Evolutionary conservation across 2,329 filamentous ascomycete genomes (phyloP).

Genomic region (Gliomastix tumulicola): DNA sequence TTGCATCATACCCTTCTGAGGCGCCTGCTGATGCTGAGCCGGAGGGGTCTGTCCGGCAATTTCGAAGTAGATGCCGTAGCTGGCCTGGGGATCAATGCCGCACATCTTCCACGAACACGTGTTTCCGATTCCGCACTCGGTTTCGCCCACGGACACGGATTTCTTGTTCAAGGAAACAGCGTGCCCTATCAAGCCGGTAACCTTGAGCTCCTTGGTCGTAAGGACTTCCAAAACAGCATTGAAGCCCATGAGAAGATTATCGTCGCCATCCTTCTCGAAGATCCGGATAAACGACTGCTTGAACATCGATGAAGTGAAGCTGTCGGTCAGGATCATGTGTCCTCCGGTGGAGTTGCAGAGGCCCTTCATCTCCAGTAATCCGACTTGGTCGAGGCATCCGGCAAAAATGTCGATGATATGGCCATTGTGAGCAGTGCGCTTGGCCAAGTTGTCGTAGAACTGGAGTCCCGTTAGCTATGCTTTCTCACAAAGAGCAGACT

Average conservation of each 20-base stretch:
- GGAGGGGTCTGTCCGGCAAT: constrained; percentile 83
- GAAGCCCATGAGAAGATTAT: constrained; percentile 96
- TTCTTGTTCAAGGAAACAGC: constrained; percentile 98
- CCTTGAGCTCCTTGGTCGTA: constrained; percentile 96
- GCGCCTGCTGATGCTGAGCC: constrained; percentile 75
- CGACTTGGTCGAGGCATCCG: constrained; percentile 94
- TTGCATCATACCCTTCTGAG: constrained; percentile 93
- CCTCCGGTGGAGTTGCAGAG: constrained; percentile 93
- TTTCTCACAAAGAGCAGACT: not conserved
- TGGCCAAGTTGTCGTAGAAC: constrained; percentile 94
- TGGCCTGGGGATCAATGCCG: constrained; percentile 87
- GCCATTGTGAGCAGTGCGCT: constrained; percentile 90
- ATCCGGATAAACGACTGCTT: constrained; percentile 96
- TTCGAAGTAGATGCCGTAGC: constrained; percentile 96
- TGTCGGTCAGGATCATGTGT: constrained; percentile 97
- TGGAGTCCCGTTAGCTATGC: constrained; percentile 22
- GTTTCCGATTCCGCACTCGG: constrained; percentile 96
- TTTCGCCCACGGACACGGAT: constrained; percentile 92
- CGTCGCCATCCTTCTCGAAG: constrained; percentile 93
- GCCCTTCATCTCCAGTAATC: constrained; percentile 95
- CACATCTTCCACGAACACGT: constrained; percentile 99
- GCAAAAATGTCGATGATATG: constrained; percentile 98
- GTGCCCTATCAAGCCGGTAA: constrained; percentile 94
- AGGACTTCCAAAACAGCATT: constrained; percentile 93
- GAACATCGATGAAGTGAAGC: constrained; percentile 98